Base-by-base conservation (phyloP, 2,329 filamentous ascomycete species). In the Pyricularia sp. region DNA sequence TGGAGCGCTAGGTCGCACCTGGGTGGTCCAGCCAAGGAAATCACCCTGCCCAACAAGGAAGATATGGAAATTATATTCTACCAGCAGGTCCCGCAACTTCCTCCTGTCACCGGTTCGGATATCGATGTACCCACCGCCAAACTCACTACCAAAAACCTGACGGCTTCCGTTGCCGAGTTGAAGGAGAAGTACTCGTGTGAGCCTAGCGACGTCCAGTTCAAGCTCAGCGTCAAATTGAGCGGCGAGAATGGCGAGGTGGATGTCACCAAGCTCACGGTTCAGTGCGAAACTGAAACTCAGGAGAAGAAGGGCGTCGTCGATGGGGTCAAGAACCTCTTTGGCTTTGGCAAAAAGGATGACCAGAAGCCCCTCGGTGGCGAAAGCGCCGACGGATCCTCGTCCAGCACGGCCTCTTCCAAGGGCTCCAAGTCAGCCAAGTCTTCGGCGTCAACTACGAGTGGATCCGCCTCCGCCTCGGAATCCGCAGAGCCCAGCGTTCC, bases 311-410 rank as follows among this genome's bases (percentile, higher is more conserved):
- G 88, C 63, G 84, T 97, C 62, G 90, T 97, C 62, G 93, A 96
- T 72, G 93, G 91, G 59, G 91, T 97, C 69, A 99, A 99, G 82
- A 96, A 93, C 68, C 84, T 97, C 68, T 96, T 99, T 73, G 94
- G 94, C 6, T 93, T 97, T 73, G 94, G 93, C 30, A 90, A 90
- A 72, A 91, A 91, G 78, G 96, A 96, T 77, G 89, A 89, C 35
- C 90, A 93, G 65, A 89, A 96, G 76, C 81, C 82, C 5, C 73
- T 96, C 40, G 89, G 88, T 62, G 81, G 79, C 26, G 84, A 82
- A 57, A 79, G 74, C 22, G 72, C 71, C 4, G 75, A 77, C 31
- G 70, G 70, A 24, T 70, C 75, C 61, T 74, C 74, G 12, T 53
- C 73, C 40, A 64, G 69, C 26, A 64, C 68, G 0, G 57, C 68